Conservation (phyloP, 768 basidiomycete genomes). For the Russula vinacea region DNA sequence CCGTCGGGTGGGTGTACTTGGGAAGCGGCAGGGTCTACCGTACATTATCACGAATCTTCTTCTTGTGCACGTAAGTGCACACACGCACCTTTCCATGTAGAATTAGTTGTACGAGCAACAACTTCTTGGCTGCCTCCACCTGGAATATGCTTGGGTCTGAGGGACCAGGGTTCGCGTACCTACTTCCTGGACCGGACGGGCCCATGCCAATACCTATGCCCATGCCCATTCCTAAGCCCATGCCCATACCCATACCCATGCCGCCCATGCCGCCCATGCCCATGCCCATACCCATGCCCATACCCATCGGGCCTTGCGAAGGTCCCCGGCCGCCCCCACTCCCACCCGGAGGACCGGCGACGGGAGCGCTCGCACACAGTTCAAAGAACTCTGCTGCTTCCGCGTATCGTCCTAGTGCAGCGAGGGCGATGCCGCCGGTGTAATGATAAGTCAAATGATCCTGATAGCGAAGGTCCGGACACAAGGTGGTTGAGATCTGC, state of each 20-base stretch:
- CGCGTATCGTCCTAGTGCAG: slow-evolving; percentile 60
- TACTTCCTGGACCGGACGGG: slow-evolving; percentile 15
- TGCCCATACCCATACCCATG: slow-evolving; percentile 21
- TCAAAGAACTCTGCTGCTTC: slow-evolving; percentile 79
- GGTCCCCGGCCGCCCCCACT: background rate
- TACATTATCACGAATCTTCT: background rate
- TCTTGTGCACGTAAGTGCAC: background rate
- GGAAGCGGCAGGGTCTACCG: slow-evolving; percentile 50
- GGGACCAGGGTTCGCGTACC: slow-evolving; percentile 29
- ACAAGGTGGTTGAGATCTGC: slow-evolving; percentile 54
- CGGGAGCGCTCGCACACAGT: slow-evolving; percentile 57
- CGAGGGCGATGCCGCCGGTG: slow-evolving; percentile 65
- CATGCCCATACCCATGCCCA: slow-evolving; percentile 17
- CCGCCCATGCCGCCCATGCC: slow-evolving; percentile 14
- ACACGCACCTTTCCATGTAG: slow-evolving; percentile 64
- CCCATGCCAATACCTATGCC: slow-evolving; percentile 20
- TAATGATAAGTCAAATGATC: slow-evolving; percentile 88
- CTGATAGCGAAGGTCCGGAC: slow-evolving; percentile 62
- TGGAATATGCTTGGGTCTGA: slow-evolving; percentile 62
- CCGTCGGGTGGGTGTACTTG: slow-evolving; percentile 63
- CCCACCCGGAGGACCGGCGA: slow-evolving; percentile 19
- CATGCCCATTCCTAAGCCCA: slow-evolving; percentile 2
- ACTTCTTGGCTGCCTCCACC: slow-evolving; percentile 83
- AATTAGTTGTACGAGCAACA: slow-evolving; percentile 75
- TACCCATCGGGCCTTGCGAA: slow-evolving; percentile 16